Conservation (phyloP, 164 flowering plant species). For the Kingdonia uniflora region DNA sequence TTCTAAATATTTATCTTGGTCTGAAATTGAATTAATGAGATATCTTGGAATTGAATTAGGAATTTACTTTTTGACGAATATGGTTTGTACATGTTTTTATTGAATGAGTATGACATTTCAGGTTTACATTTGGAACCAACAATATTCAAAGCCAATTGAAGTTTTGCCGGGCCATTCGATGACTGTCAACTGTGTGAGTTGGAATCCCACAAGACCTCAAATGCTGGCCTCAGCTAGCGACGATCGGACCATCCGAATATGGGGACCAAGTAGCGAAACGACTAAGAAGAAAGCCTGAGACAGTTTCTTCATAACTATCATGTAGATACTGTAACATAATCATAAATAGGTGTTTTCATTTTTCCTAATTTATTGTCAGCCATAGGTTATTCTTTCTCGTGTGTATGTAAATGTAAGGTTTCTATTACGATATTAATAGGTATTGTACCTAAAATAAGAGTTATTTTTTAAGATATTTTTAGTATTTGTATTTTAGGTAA, state of each 20-base stretch:
- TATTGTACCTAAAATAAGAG: no score
- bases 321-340: constrained; percentile 4
- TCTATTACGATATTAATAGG: no score
- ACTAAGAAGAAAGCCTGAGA: constrained; percentile 4
- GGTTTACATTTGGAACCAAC: constrained; percentile 87
- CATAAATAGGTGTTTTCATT: background rate
- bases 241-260: constrained; percentile 80
- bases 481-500: no score
- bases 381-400: no score
- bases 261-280: constrained; percentile 41
- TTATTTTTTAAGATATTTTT: no score
- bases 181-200: constrained; percentile 91
- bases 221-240: constrained; percentile 95
- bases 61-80: no score
- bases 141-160: constrained; percentile 44
- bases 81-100: background rate
- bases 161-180: constrained; percentile 56
- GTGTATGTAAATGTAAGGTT: no score
- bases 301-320: background rate
- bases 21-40: no score
- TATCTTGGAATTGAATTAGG: no score
- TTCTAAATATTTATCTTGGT: background rate
- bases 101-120: constrained; percentile 12
- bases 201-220: constrained; percentile 63
- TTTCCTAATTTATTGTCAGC: no score